These are phyloP conservation scores for Colletotrichum nymphaeae DNA, from an alignment of 2,329 filamentous ascomycete genomes.

Conservation along the genomic window DNA sequence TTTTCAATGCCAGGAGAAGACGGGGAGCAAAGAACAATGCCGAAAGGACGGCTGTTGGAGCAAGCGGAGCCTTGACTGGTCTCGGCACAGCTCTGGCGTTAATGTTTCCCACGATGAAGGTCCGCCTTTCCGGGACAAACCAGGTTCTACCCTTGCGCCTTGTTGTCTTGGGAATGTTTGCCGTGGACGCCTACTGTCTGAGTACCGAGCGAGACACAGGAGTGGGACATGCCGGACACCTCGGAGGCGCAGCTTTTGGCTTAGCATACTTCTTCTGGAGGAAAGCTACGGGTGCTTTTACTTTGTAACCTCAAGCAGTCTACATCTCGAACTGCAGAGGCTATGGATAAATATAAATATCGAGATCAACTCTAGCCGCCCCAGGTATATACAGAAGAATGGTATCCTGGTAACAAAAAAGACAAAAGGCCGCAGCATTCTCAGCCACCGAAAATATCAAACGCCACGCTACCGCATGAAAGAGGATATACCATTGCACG, in stretches of 20 bases:
- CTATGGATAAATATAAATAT: background rate
- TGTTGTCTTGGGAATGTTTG: slow-evolving; percentile 21
- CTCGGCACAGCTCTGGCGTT: slow-evolving; percentile 24
- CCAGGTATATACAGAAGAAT: slow-evolving; percentile 11
- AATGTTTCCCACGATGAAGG: slow-evolving; percentile 24
- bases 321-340: background rate
- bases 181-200: slow-evolving; percentile 21
- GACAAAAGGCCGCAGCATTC: background rate
- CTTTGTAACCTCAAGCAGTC: slow-evolving; percentile 3
- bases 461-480: slow-evolving; percentile 25
- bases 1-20: slow-evolving; percentile 1
- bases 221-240: slow-evolving; percentile 24
- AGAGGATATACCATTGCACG: background rate
- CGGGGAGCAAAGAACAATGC: background rate
- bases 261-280: slow-evolving; percentile 19
- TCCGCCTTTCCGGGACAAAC: slow-evolving; percentile 20
- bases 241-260: slow-evolving; percentile 29
- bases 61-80: slow-evolving; percentile 23
- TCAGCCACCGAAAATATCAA: slow-evolving; percentile 9
- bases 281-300: slow-evolving; percentile 4
- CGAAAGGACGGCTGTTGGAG: slow-evolving; percentile 20
- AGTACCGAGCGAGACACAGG: slow-evolving; percentile 23
- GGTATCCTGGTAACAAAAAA: background rate
- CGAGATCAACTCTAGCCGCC: slow-evolving; percentile 30
- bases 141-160: slow-evolving; percentile 17